A percentile compares a stretch with the other conserved stretches of the same genome.
Evolutionary conservation across 768 basidiomycete species (phyloP).

Genomic region (Trametes meyenii): DNA sequence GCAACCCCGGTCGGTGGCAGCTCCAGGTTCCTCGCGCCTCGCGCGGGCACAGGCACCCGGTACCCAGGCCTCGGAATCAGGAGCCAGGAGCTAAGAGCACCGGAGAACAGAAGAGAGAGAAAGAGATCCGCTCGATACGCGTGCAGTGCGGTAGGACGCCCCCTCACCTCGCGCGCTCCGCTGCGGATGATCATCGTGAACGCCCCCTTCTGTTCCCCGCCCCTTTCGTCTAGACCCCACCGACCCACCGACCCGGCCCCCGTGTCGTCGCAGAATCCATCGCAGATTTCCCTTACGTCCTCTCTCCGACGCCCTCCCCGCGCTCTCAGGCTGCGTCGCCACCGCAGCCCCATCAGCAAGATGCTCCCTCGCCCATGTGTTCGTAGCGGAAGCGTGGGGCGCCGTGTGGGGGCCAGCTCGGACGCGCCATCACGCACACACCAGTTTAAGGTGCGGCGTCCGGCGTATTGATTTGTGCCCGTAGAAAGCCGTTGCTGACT

Average conservation of each 20-base stretch:
- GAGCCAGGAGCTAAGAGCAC: not conserved
- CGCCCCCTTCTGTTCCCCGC: not conserved
- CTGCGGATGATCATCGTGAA: not conserved
- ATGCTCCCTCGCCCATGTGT: not conserved
- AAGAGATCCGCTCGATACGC: not conserved
- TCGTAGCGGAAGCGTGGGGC: not conserved
- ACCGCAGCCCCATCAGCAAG: not conserved
- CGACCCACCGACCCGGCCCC: not conserved
- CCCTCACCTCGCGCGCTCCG: not conserved
- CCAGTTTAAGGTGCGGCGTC: not conserved
- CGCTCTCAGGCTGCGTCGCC: not conserved
- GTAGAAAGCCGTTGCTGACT: not conserved
- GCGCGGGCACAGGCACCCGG: not conserved
- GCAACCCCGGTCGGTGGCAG: not conserved
- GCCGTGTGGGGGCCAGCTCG: not conserved
- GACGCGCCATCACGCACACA: not conserved
- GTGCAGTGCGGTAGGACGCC: not conserved
- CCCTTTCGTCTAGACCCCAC: not conserved
- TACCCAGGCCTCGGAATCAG: not conserved
- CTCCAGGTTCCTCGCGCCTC: not conserved
- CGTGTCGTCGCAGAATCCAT: conserved; percentile 11
- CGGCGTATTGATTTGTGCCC: not conserved
- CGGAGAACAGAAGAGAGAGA: not conserved
- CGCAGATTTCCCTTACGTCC: not conserved
- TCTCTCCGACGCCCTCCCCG: not conserved